These are phyloP conservation scores for Penicillium turbatum DNA, from an alignment of 495 filamentous ascomycete genomes.

Conservation along the genomic window DNA sequence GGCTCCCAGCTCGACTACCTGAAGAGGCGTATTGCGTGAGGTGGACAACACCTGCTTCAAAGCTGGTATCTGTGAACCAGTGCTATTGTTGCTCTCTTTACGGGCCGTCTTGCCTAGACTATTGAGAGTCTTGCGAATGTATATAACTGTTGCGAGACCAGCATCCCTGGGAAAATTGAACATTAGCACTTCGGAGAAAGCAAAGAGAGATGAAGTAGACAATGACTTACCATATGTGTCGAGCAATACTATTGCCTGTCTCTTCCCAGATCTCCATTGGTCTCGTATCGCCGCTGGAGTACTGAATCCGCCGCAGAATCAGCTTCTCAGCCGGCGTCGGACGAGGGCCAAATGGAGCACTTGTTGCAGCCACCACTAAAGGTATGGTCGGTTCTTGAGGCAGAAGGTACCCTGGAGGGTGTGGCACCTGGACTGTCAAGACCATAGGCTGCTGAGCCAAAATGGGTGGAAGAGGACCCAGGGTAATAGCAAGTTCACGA, in stretches of 20 bases:
- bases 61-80: constrained; percentile 14
- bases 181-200: constrained; percentile 9
- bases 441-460: constrained; percentile 26
- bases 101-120: background rate
- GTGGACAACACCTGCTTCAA: constrained; percentile 28
- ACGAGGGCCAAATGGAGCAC: constrained; percentile 41
- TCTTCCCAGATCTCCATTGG: constrained; percentile 69
- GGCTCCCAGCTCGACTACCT: constrained; percentile 72
- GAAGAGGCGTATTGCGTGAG: constrained; percentile 33
- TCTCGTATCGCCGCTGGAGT: constrained; percentile 14
- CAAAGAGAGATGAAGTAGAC: constrained; percentile 16
- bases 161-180: constrained; percentile 54
- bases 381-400: constrained; percentile 21
- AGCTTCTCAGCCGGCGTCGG: constrained; percentile 40
- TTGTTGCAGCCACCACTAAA: constrained; percentile 54
- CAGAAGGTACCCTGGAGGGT: constrained; percentile 10
- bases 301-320: constrained; percentile 50
- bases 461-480: constrained; percentile 32
- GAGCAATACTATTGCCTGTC: constrained; percentile 89
- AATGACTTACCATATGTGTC: constrained; percentile 78
- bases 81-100: constrained; percentile 20
- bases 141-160: constrained; percentile 54
- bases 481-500: constrained; percentile 42
- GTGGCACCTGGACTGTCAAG: constrained; percentile 16
- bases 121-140: constrained; percentile 16